These are phyloP conservation scores for Lasiosphaeriaceae sp. DNA, from an alignment of 495 filamentous ascomycete species.

Conservation along the genomic window DNA sequence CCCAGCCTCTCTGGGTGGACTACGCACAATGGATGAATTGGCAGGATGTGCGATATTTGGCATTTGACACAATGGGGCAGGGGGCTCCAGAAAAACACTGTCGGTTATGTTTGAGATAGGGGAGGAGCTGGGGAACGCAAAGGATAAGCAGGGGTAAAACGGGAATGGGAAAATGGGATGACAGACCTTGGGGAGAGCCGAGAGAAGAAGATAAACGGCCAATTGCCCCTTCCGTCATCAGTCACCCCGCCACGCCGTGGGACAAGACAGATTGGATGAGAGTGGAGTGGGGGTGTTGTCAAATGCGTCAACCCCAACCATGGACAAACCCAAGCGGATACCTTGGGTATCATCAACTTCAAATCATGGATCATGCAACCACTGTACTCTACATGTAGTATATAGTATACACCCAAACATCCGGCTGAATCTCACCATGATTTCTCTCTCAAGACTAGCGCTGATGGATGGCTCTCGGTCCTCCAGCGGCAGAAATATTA, in stretches of 20 bases:
- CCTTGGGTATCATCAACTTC: conserved; percentile 14
- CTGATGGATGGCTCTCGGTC: too few relatives aligned
- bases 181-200: not conserved
- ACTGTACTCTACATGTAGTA: too few relatives aligned
- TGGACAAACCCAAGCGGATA: not conserved
- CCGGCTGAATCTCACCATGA: conserved; percentile 18
- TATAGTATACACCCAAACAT: conserved; percentile 1
- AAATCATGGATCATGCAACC: conserved; percentile 9
- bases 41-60: not conserved
- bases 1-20: not conserved
- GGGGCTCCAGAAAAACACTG: not conserved
- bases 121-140: not conserved
- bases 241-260: not conserved
- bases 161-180: not conserved
- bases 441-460: not conserved
- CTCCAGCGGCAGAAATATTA: not conserved
- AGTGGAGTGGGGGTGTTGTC: not conserved
- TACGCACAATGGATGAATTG: not conserved
- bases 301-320: not conserved
- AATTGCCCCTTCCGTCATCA: not conserved
- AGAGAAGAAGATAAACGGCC: too few relatives aligned
- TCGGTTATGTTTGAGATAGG: not conserved
- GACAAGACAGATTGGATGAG: not conserved
- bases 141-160: not conserved
- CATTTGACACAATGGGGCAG: not conserved